Evolutionary conservation across 108 stramenopile genomes (phyloP).

Genomic region (Nannochloropsis oceanica): DNA sequence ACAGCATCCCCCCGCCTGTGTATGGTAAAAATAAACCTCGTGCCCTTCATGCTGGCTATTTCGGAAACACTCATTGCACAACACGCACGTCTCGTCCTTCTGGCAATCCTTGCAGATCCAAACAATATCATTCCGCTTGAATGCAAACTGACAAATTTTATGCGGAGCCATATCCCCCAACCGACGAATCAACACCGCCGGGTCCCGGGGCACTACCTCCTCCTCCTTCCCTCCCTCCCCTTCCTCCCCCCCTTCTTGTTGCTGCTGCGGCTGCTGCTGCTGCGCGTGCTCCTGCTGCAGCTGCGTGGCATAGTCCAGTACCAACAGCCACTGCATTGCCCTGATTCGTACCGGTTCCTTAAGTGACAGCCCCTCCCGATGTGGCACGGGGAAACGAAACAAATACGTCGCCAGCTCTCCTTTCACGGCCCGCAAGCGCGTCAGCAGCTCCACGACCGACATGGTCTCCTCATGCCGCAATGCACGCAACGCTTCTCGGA

Average conservation of each 20-base stretch:
- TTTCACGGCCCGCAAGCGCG: background rate
- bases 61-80: conserved; percentile 80
- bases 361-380: background rate
- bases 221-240: background rate
- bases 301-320: background rate
- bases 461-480: background rate
- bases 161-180: background rate
- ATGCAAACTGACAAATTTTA: conserved; percentile 65
- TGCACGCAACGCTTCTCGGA: background rate
- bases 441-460: background rate
- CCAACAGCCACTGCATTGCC: background rate
- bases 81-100: conserved; percentile 84
- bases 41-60: conserved; percentile 76
- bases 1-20: conserved; percentile 90
- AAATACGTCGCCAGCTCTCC: background rate
- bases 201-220: background rate
- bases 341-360: background rate
- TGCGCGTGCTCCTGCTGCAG: background rate
- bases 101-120: conserved; percentile 94
- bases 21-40: conserved; percentile 86
- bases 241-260: background rate
- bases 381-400: background rate
- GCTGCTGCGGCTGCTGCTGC: background rate
- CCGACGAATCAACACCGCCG: background rate
- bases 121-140: conserved; percentile 84